Evolutionary conservation across 176 grass and related monocot genomes (phyloP).

Genomic region (Pontederia paniculata): DNA sequence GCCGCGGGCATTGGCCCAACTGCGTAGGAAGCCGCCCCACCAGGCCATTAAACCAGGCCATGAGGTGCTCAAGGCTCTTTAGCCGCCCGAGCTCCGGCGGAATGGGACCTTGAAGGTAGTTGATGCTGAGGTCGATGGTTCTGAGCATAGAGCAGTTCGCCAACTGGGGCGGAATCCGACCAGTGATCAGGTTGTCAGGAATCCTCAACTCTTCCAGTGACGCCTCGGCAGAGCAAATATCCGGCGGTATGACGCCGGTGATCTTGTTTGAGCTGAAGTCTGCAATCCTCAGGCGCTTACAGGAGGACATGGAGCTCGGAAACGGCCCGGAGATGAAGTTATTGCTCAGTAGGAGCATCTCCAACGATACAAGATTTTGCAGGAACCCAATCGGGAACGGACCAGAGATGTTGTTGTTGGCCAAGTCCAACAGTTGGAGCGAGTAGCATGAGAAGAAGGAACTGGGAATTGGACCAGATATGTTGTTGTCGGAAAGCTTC

Average conservation of each 20-base stretch:
- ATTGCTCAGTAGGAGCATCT: slow-evolving; percentile 60
- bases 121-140: slow-evolving; percentile 85
- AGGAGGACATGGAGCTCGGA: slow-evolving; percentile 38
- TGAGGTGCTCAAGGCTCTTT: slow-evolving; percentile 47
- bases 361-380: slow-evolving; percentile 50
- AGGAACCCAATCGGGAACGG: slow-evolving; percentile 41
- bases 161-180: slow-evolving; percentile 44
- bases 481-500: slow-evolving; percentile 55
- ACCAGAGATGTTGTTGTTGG: slow-evolving; percentile 63
- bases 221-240: slow-evolving; percentile 35
- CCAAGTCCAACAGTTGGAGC: slow-evolving; percentile 51
- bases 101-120: slow-evolving; percentile 63
- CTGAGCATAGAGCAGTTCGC: slow-evolving; percentile 51
- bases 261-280: slow-evolving; percentile 90
- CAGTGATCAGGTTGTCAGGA: slow-evolving; percentile 72
- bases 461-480: slow-evolving; percentile 53
- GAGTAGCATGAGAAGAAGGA: slow-evolving; percentile 49
- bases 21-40: slow-evolving; percentile 53
- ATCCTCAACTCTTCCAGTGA: slow-evolving; percentile 66
- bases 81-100: slow-evolving; percentile 67
- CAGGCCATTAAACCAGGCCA: slow-evolving; percentile 80
- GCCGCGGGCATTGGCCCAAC: slow-evolving; percentile 55
- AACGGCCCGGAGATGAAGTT: slow-evolving; percentile 77
- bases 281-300: slow-evolving; percentile 39
- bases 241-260: slow-evolving; percentile 29